Conservation (phyloP, 2,329 filamentous ascomycete genomes). For the Hirsutella thompsonii region DNA sequence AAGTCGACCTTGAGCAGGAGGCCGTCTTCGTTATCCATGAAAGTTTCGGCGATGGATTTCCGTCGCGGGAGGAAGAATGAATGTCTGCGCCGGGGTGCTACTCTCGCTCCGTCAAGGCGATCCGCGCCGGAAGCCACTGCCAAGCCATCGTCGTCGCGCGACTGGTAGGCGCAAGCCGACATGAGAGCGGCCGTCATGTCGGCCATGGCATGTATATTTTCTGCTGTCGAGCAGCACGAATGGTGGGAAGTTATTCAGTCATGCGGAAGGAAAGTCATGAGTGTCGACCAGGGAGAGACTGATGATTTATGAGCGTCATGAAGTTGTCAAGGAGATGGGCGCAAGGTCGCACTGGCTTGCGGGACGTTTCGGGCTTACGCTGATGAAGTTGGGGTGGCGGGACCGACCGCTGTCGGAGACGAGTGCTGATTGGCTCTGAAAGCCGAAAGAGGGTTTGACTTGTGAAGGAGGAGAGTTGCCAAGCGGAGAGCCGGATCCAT, state of each 20-base stretch:
- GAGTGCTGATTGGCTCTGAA: no score
- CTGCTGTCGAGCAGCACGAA: not conserved
- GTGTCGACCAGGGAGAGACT: no score
- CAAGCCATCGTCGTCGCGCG: conserved; percentile 13
- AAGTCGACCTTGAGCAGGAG: conserved; percentile 57
- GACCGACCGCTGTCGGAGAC: no score
- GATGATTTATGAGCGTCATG: no score
- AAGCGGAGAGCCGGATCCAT: no score
- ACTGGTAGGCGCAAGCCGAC: conserved; percentile 21
- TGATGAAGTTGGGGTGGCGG: no score
- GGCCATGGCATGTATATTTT: conserved; percentile 16
- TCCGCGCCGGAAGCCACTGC: conserved; percentile 29
- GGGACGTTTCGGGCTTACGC: no score
- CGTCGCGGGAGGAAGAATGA: conserved; percentile 45
- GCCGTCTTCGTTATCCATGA: conserved; percentile 50
- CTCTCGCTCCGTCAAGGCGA: conserved; percentile 14
- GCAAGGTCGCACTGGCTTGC: no score
- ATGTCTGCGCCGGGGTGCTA: conserved; percentile 34
- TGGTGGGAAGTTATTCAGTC: not conserved
- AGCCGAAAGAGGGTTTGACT: no score
- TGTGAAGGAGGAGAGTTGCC: no score
- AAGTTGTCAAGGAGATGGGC: no score
- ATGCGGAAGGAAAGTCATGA: not conserved
- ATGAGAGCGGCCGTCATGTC: conserved; percentile 24
- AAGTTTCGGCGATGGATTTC: conserved; percentile 44